Evolutionary conservation across 1,284 basidiomycete genomes (phyloP), one percentile per base, ranked within the genome.

Genomic region (Athelia psychrophila): DNA sequence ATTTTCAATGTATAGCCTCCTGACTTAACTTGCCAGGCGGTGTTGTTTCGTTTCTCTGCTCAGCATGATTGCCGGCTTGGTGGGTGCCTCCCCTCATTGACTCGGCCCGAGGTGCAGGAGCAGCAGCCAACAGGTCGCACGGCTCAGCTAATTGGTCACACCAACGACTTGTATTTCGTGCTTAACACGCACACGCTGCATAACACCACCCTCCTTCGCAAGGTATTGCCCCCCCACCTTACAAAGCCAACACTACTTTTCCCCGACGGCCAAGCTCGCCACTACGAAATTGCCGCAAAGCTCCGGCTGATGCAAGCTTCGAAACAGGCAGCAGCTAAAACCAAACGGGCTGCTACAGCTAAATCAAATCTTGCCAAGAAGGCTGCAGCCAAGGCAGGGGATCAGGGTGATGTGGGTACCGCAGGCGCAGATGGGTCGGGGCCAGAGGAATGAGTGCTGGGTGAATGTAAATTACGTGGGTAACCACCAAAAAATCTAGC

Each of bases 151-250:
- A 50, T 62, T 27, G 16, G 44, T 6, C 60, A 64, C 46, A 8
- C 18, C 1, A 36, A 52, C 20, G 42, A 49, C 9, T 35, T 52
- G 18, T 47, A 32, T 9, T 62, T 52, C 49, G 19, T 61, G 22
- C 33, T 64, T 32, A 64, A 64, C 42, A 58, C 57, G 53, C 57
- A 60, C 53, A 58, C 56, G 4, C 49, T 64, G 8, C 62, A 64
- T 47, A 62, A 64, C 50, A 54, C 55, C 2, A 51, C 49, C n/a
- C 51, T 56, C 1, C 23, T 64, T n/a, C 55, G 55, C 3, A 18
- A 44, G 61, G 61, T 51, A 66, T 72, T 30, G 71, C 77, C 18
- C 70, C 72, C 19, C 66, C 69, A 13, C 72, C 76, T 30, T 72
- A 75, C 50, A 75, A 74, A 36, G 69, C 78, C 33, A 9, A 52